phyloP scores from a whole-genome alignment of 2,329 filamentous ascomycete species.

The Pseudogymnoascus sp. region DNA sequence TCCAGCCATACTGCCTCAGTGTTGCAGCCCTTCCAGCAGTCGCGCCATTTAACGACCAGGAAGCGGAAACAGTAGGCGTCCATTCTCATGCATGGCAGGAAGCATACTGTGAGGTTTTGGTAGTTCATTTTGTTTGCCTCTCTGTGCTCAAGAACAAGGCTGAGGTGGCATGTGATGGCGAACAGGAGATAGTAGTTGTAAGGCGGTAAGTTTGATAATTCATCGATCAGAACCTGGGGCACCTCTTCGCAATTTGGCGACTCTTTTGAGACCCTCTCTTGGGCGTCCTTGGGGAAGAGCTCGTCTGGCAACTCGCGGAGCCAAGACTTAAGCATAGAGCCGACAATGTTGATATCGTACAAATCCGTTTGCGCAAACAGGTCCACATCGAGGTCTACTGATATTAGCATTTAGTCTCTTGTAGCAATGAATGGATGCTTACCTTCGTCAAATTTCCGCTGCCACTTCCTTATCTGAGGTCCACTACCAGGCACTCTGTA shows the following conservation, averaged over 20 bases:
- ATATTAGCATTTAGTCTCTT: constrained; percentile 11
- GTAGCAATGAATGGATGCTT: constrained; percentile 21
- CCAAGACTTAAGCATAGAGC: constrained; percentile 95
- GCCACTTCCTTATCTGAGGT: constrained; percentile 87
- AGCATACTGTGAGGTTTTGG: constrained; percentile 90
- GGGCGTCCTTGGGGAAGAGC: constrained; percentile 76
- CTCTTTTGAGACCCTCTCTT: constrained; percentile 71
- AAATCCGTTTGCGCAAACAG: constrained; percentile 80
- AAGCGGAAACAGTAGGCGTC: constrained; percentile 94
- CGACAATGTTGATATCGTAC: constrained; percentile 94
- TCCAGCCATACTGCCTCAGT: constrained; percentile 76
- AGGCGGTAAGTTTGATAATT: constrained; percentile 86
- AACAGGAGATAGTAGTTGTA: constrained; percentile 98
- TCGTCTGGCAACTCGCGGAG: constrained; percentile 90
- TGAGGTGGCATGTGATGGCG: constrained; percentile 93
- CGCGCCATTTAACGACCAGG: constrained; percentile 87
- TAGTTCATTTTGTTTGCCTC: constrained; percentile 99
- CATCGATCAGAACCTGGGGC: constrained; percentile 78
- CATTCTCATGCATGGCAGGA: constrained; percentile 94
- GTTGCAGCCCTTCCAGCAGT: constrained; percentile 95
- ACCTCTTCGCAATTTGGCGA: constrained; percentile 56
- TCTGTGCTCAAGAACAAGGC: constrained; percentile 79
- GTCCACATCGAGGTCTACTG: constrained; percentile 73
- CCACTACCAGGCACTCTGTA: constrained; percentile 89
- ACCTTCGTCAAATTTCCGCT: constrained; percentile 83